phyloP scores from a whole-genome alignment of 2,329 filamentous ascomycete species.

The Penicillium thymicola region DNA sequence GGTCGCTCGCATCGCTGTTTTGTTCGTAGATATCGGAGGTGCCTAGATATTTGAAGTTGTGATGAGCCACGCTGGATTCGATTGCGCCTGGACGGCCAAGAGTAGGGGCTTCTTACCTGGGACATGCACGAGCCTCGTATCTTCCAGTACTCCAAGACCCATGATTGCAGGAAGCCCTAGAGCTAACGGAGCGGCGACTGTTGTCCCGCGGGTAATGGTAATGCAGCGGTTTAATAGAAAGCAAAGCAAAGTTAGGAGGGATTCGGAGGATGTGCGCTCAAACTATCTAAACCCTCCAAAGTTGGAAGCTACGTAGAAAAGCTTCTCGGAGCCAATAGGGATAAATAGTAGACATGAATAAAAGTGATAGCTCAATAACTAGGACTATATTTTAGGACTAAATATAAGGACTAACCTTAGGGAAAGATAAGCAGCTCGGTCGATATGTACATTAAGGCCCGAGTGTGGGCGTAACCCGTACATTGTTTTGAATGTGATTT shows the following conservation, averaged over 20 bases:
- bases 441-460: not conserved
- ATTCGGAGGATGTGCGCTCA: not conserved
- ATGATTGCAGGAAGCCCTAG: constrained; percentile 38
- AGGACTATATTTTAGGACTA: not conserved
- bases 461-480: not conserved
- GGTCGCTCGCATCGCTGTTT: constrained; percentile 40
- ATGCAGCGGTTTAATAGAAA: not conserved
- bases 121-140: constrained; percentile 63
- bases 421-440: not conserved
- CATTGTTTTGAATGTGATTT: not conserved
- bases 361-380: not conserved
- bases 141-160: constrained; percentile 72
- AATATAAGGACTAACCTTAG: not conserved
- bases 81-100: not conserved
- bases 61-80: not conserved
- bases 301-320: not conserved
- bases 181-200: not conserved
- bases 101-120: constrained; percentile 58
- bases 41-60: constrained; percentile 20
- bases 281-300: not conserved
- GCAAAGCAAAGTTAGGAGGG: not conserved
- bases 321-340: constrained; percentile 2
- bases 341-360: not conserved
- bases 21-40: constrained; percentile 61
- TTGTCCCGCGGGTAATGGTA: not conserved